A percentile compares a stretch with the other conserved stretches of the same genome.
phyloP scores from a whole-genome alignment of 306 rosid genomes.

The Lathyrus oleraceus region DNA sequence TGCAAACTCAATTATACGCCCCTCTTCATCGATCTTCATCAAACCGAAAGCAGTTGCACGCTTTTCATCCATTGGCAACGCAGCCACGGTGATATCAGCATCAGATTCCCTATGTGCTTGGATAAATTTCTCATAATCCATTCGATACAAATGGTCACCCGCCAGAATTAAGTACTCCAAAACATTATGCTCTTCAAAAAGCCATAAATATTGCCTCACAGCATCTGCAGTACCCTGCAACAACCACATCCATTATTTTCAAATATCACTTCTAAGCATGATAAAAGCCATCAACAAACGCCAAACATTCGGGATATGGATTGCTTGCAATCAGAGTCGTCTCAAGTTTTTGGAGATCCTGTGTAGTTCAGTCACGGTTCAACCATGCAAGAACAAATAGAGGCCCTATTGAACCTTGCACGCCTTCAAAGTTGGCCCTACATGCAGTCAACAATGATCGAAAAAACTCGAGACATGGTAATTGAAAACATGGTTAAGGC shows the following conservation, averaged over 20 bases:
- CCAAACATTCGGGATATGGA: neutral
- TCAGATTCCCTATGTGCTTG: slow-evolving; percentile 95
- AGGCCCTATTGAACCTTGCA: no score
- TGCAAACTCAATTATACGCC: slow-evolving; percentile 86
- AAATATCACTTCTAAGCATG: slow-evolving; percentile 4
- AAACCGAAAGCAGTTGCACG: slow-evolving; percentile 97
- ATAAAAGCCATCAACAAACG: neutral
- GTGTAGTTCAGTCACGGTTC: no score
- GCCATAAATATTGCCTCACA: slow-evolving; percentile 94
- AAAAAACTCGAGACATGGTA: neutral
- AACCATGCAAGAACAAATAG: no score
- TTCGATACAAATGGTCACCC: slow-evolving; percentile 91
- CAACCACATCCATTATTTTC: neutral
- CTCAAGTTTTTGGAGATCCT: no score
- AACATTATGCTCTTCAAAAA: slow-evolving; percentile 95
- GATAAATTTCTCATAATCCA: slow-evolving; percentile 94
- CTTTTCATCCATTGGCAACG: slow-evolving; percentile 94
- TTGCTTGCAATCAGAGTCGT: neutral
- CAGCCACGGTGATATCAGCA: slow-evolving; percentile 98
- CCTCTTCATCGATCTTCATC: slow-evolving; percentile 98
- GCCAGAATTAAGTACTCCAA: slow-evolving; percentile 89
- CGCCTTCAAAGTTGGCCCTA: no score
- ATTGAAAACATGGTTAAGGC: slow-evolving; percentile 1
- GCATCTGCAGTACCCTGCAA: slow-evolving; percentile 97
- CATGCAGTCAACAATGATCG: no score